Conservation (phyloP, 2,329 filamentous ascomycete genomes). For the Colletotrichum sansevieriae region DNA sequence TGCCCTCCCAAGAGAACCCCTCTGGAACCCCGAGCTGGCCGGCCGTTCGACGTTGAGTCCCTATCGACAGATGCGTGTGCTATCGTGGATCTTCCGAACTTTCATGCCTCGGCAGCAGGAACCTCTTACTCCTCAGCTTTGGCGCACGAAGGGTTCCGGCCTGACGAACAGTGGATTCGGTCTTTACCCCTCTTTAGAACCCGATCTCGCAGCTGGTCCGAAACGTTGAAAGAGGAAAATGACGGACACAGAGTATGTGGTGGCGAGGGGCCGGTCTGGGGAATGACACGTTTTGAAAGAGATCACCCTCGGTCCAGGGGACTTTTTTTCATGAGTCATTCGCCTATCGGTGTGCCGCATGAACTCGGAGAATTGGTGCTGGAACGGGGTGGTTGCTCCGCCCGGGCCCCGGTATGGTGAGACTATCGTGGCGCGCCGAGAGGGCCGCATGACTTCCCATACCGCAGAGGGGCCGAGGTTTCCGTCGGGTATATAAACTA, state of each 20-base stretch:
- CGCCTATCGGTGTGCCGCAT: too few species aligned
- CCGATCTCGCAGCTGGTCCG: neutral
- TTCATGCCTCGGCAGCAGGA: slow-evolving; percentile 26
- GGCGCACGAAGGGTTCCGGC: slow-evolving; percentile 1
- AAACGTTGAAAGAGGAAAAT: neutral
- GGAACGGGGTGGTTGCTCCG: slow-evolving; percentile 7
- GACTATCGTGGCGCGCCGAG: slow-evolving; percentile 22
- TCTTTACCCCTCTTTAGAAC: too few species aligned
- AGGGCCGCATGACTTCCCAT: slow-evolving; percentile 15
- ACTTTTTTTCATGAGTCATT: too few species aligned
- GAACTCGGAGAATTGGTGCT: slow-evolving; percentile 8
- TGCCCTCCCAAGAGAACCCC: too few species aligned
- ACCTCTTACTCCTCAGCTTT: neutral
- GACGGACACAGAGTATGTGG: too few species aligned
- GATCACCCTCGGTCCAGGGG: too few species aligned
- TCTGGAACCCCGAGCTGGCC: too few species aligned
- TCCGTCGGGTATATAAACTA: slow-evolving; percentile 15
- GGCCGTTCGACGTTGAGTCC: too few species aligned
- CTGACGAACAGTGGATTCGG: slow-evolving; percentile 23
- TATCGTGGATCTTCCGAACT: too few species aligned
- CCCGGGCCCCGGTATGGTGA: slow-evolving; percentile 17
- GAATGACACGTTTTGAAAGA: neutral
- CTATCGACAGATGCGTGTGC: too few species aligned
- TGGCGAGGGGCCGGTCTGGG: neutral
- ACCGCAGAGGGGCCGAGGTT: slow-evolving; percentile 5